Base-by-base conservation (phyloP, 2,329 filamentous ascomycete genomes). In the Colletotrichum lindemuthianum region DNA sequence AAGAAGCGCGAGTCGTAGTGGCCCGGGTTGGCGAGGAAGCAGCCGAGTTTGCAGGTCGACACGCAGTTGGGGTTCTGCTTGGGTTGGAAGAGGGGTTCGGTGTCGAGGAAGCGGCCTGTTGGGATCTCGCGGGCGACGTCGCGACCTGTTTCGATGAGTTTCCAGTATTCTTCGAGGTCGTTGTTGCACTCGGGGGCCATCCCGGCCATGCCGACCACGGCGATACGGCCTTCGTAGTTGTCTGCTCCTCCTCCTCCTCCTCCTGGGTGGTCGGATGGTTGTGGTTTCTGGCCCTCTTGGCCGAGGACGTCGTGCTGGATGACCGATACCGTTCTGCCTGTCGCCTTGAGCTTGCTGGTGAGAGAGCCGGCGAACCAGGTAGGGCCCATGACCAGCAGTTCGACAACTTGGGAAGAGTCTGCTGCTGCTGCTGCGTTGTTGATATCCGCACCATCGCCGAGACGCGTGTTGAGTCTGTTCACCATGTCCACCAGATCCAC, bases 1-100 rank as follows among this genome's bases (percentile, higher is more conserved):
- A 82, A 82, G 70, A 81, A 81, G 2, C 69, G 63, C 33, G 76
- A 68, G 65, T 82, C 79, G 51, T 79, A 79, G 2, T 60, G 56
- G 36, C 50, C 50, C 36, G 24, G 24, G 4, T 1, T 24, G 24
- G 4, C 24, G 24, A 24, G 24, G 24, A 24, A 24, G 24, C 24
- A 24, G 24, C 24, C 24, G 24, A 24, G 24, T 4, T 24, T 24
- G 24, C 24, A 24, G 24, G 24, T 24, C 24, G 24, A 24, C 24
- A 24, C 24, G 24, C 24, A 24, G 4, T 1, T 24, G 4, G 24
- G 24, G 24, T 4, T 5, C 24, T 24, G 24, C 24, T 24, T 24
- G 24, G 24, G 24, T 4, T 24, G 24, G 4, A 24, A 24, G 24
- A 24, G 24, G 1, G 24, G 4, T 5, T 24, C 24, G 1, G 24